Conservation (phyloP, 257 asterid genomes). For the Leonotis leonurus region DNA sequence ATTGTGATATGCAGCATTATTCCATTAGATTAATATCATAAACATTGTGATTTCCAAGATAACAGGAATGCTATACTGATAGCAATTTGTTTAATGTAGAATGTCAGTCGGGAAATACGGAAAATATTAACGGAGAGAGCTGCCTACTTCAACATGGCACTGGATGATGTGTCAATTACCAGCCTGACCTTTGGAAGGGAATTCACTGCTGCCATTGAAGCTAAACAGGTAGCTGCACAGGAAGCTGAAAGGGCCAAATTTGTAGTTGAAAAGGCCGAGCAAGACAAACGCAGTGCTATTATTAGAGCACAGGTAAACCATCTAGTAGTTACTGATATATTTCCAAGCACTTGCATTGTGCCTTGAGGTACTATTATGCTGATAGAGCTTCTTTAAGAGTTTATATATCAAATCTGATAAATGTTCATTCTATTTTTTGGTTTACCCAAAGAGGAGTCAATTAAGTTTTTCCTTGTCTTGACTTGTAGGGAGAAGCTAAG, state of each 20-base stretch:
- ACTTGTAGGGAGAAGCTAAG: constrained; percentile 82
- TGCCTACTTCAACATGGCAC: constrained; percentile 74
- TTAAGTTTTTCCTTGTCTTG: background rate
- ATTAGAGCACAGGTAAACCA: constrained; percentile 78
- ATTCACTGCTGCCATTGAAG: constrained; percentile 94
- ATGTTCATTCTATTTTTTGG: too few relatives aligned
- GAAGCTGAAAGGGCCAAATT: constrained; percentile 96
- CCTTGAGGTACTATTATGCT: background rate
- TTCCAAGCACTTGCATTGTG: background rate
- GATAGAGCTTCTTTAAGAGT: background rate
- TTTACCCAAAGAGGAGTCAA: background rate
- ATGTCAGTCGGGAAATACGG: constrained; percentile 80
- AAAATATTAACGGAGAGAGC: constrained; percentile 79
- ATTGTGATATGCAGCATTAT: background rate
- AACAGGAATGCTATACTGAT: background rate
- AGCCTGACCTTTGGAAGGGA: constrained; percentile 77
- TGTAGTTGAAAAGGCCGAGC: constrained; percentile 91
- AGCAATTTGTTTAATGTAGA: constrained; percentile 27
- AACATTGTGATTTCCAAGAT: background rate
- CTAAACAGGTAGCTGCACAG: constrained; percentile 94
- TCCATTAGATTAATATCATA: background rate
- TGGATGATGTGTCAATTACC: constrained; percentile 91
- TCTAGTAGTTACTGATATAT: background rate
- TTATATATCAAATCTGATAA: too few relatives aligned
- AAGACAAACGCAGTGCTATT: constrained; percentile 80